Base-by-base conservation (phyloP, 2,329 filamentous ascomycete species). In the Xylaria hypoxylon region DNA sequence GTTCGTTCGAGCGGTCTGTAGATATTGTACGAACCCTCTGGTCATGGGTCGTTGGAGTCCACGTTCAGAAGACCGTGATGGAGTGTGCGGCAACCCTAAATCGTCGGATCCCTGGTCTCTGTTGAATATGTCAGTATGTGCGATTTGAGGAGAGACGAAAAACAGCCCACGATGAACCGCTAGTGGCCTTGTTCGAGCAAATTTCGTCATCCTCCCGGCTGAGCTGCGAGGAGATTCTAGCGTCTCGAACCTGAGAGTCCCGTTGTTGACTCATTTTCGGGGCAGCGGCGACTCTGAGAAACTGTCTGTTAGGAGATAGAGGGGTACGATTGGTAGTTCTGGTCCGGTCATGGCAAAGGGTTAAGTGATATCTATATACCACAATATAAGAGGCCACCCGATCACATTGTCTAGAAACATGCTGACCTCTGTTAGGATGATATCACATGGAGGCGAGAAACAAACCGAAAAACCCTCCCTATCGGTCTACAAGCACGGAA, bases 121-220 rank as follows among this genome's bases (percentile, higher is more conserved):
- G 4, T 19, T n/a, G 13, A 55, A 59, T 7, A 38, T 31, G 17
- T 69, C 22, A 67, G 55, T 10, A 62, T 48, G n/a, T 19, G n/a
- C 22, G 17, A 58, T 13, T 40, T 7, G 42, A 44, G 45, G n/a
- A 51, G 33, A 40, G 24, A 35, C 4, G 24, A 3, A 6, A 50
- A 24, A 22, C 7, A 45, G 26, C 62, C 13, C 62, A 70, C 65
- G 65, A 64, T 44, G 68, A 70, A 42, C 68, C 68, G 4, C 55
- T 55, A 15, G 59, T 63, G 11, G 65, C 68, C 59, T 56, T 63
- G 19, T 63, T 66, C 17, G 68, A 70, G 48, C 33, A 63, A 11
- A 22, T 40, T 0, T 68, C 68, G 8, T 63, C 65, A 19, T 65
- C 59, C 24, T 69, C 68, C 11, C 55, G 13, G n/a, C 55, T 44